phyloP scores from a whole-genome alignment of 176 grass and related monocot genomes.

The Eleusine coracana region DNA sequence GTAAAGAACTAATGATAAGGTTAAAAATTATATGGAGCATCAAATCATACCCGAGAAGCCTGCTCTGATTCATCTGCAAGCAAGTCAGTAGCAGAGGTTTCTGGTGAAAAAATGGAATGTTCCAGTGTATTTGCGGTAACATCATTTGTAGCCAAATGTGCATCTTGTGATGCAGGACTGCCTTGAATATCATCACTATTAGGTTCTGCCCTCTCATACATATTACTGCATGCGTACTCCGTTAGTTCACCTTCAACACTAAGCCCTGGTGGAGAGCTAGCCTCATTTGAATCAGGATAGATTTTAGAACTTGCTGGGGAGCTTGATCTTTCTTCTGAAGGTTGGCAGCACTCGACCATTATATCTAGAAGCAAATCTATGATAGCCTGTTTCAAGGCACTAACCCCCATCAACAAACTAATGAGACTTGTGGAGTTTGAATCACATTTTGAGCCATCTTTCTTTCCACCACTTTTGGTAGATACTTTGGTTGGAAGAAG shows the following conservation, averaged over 20 bases:
- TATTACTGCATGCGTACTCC: slow-evolving; percentile 50
- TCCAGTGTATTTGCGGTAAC: slow-evolving; percentile 47
- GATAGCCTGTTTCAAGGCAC: slow-evolving; percentile 88
- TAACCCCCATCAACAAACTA: slow-evolving; percentile 86
- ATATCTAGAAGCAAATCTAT: slow-evolving; percentile 97
- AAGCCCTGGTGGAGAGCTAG: slow-evolving; percentile 58
- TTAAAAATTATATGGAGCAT: slow-evolving; percentile 28
- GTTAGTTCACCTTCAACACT: slow-evolving; percentile 48
- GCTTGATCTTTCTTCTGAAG: slow-evolving; percentile 65
- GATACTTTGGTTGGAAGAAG: slow-evolving; percentile 79
- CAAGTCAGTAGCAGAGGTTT: slow-evolving; percentile 53
- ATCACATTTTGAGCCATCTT: slow-evolving; percentile 58
- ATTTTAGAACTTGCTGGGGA: slow-evolving; percentile 63
- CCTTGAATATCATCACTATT: slow-evolving; percentile 41
- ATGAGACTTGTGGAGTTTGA: slow-evolving; percentile 68
- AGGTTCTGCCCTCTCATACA: slow-evolving; percentile 44
- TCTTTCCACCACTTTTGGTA: slow-evolving; percentile 53
- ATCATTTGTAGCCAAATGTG: slow-evolving; percentile 49
- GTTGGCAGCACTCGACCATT: slow-evolving; percentile 94
- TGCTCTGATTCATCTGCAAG: slow-evolving; percentile 55
- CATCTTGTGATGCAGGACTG: slow-evolving; percentile 40
- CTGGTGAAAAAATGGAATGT: slow-evolving; percentile 45
- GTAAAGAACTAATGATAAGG: slow-evolving; percentile 10
- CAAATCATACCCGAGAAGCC: slow-evolving; percentile 52
- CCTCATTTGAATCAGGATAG: slow-evolving; percentile 63